Evolutionary conservation across 495 filamentous ascomycete species (phyloP).

Genomic region (Bacidia gigantensis): DNA sequence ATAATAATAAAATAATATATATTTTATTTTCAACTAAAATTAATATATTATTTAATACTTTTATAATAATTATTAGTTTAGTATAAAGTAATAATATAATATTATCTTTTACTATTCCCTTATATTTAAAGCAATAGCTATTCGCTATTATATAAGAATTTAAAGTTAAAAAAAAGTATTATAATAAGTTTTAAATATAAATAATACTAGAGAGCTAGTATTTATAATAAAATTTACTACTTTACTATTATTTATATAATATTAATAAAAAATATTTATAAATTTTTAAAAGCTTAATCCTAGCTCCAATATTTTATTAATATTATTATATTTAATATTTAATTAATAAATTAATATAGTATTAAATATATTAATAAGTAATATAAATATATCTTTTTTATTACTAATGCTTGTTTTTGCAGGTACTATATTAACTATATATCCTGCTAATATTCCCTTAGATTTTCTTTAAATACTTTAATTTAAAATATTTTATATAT

Average conservation of each 20-base stretch:
- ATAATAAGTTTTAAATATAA: background rate
- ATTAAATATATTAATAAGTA: no score
- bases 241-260: background rate
- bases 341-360: no score
- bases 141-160: background rate
- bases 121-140: background rate
- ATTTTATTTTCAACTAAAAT: background rate
- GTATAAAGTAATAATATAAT: background rate
- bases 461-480: no score
- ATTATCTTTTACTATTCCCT: background rate
- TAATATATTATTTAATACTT: background rate
- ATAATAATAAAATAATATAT: background rate
- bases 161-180: background rate
- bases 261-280: background rate
- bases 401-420: no score
- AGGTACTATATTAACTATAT: no score
- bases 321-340: no score
- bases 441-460: no score
- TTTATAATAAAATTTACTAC: background rate
- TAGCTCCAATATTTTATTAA: no score
- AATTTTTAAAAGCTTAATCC: background rate
- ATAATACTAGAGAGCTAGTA: background rate
- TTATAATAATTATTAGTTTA: background rate
- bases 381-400: no score
- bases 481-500: no score